Base-by-base conservation (phyloP, 768 basidiomycete species). In the Boletus huronensis region DNA sequence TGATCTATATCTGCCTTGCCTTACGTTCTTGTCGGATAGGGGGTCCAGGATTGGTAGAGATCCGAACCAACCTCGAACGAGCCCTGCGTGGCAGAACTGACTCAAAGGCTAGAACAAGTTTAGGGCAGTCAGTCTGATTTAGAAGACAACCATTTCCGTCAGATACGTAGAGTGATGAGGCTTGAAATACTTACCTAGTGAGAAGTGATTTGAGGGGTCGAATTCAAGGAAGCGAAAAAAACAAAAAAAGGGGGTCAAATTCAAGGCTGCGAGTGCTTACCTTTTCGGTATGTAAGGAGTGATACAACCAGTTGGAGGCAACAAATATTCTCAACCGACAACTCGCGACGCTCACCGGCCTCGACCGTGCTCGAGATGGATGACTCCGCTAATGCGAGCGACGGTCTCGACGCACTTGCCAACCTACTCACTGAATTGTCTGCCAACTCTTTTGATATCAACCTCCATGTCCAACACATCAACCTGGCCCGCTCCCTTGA, bases 381-480 rank as follows among this genome's bases (percentile, higher is more conserved):
- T 65, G 81, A 84, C 62, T 69, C 77, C 29, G 44, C 49, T 6
- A 25, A 45, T 21, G 21, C 55, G 46, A 54, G 43, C 11, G 74
- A 82, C 52, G 76, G 80, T 28, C 78, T 91, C 51, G 85, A 88
- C 47, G 85, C 83, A 9, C 75, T 90, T 13, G 77, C 81, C 5
- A 76, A 79, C 60, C 60, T 85, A 10, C 78, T 92, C 53, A 81
- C 77, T 23, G 72, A 78, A 48, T 71, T 93, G 11, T 77, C 82
- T 1, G 73, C 79, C 43, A 79, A 78, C 47, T 82, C 89, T 0
- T 82, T 80, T 61, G 80, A 87, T 59, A 66, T 85, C n/a, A 65
- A 74, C 25, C 74, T 85, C 1, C 90, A 93, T 74, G 75, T 74
- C 0, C 77, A 84, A 60, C 85, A 92, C 66, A 82, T 92, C 54